Base-by-base conservation (phyloP, 106 monocot species). In the Allium fistulosum region DNA sequence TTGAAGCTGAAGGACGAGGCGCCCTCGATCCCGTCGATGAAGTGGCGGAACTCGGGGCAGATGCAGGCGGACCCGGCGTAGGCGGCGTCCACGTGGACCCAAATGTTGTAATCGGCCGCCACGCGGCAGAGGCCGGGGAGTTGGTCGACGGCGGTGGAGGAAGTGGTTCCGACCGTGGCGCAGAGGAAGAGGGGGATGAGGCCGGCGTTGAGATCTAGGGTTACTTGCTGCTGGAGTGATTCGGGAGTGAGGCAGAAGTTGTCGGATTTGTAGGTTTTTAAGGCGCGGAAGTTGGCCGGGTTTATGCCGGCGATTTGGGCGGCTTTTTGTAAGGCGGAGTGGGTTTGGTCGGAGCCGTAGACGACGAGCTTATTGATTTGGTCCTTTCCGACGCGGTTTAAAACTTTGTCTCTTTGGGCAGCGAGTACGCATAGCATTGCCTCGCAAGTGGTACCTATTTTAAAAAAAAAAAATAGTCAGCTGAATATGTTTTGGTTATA, bases 11-110 rank as follows among this genome's bases (percentile, higher is more conserved):
- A 16, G 48, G 82, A 86, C 59, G 79, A 65, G 1, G 27, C 86
- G 5, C n/a, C 51, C 50, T 82, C 82, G 15, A 82, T 69, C 4
- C 82, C 86, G 61, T 79, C 79, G 1, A 86, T 47, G 68, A 70
- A 61, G 55, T 71, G 69, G 17, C 82, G 69, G 69, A 81, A 76
- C 79, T 86, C 86, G 4, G 86, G 86, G 76, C 86, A 86, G 28
- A 86, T 67, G 68, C 70, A 69, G 7, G 81, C 85, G 58, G 75
- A 73, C 14, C 85, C 82, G 9, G 85, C 85, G 72, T 86, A 86
- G 5, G 86, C 86, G 11, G 86, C 86, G 65, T 86, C 86, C 49
- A 86, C 75, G 69, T 82, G 86, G 18, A 82, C 58, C 82, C 79
- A 86, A 11, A 61, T 79, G 5, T 49, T 59, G 78, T 66, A 76